These are phyloP conservation scores for Diutina pseudorugosa DNA, from an alignment of 1,139 yeast species.

Conservation along the genomic window DNA sequence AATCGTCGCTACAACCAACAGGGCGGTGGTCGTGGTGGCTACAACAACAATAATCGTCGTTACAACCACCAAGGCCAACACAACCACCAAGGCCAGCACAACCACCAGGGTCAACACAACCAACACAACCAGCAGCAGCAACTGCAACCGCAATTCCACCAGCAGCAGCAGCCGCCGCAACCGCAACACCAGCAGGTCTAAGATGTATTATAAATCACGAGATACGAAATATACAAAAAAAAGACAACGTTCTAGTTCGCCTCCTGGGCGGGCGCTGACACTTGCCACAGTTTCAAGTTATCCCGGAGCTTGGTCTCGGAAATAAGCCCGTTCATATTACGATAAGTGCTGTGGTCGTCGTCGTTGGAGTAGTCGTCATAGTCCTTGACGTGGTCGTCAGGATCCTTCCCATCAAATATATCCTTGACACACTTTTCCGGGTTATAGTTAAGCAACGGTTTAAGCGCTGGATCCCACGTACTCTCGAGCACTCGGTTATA, in stretches of 20 bases:
- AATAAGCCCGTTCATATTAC: constrained; percentile 25
- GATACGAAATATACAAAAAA: constrained; percentile 1
- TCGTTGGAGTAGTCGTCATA: background rate
- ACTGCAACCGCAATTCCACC: no score
- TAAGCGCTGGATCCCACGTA: constrained; percentile 69
- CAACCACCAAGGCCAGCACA: background rate
- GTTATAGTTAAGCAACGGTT: constrained; percentile 43
- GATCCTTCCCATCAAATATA: constrained; percentile 31
- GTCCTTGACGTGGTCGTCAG: constrained; percentile 27
- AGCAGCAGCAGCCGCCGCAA: background rate
- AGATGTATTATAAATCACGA: background rate
- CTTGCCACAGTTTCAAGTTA: constrained; percentile 35
- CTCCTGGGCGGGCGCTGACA: constrained; percentile 6
- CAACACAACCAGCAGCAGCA: background rate
- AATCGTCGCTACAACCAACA: constrained; percentile 8
- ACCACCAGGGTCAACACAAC: background rate
- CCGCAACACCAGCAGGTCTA: background rate
- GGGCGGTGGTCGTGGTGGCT: constrained; percentile 2
- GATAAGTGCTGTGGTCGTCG: background rate
- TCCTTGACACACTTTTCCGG: constrained; percentile 69
- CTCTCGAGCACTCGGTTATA: constrained; percentile 55
- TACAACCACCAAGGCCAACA: background rate
- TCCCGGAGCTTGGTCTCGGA: constrained; percentile 28
- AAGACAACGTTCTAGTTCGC: background rate
- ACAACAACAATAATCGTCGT: constrained; percentile 2